Evolutionary conservation across 1,284 basidiomycete species (phyloP), one percentile per base, ranked within the genome.

Genomic region (Salmacisia buchloeana): DNA sequence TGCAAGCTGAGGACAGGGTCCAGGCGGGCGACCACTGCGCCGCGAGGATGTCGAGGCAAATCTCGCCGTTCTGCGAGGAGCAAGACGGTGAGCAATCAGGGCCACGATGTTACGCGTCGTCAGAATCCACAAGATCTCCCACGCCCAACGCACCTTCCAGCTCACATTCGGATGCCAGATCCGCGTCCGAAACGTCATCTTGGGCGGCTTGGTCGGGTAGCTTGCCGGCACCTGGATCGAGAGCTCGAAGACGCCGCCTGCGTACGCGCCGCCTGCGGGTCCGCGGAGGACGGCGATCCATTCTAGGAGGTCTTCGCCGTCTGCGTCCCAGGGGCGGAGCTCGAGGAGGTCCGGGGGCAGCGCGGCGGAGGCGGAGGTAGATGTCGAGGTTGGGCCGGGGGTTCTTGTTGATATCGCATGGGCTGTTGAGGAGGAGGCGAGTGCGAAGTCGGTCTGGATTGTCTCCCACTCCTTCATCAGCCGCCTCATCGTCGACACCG

Each of bases 1-100:
- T 75, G 23, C 71, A 78, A 0, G 75, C 72, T 0, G 69, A 69
- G n/a, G 70, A 68, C 25, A 80, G 60, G 4, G 72, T 72, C 79
- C 79, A 80, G 0, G 79, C 79, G 0, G 79, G 79, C 2, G 76
- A 71, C 79, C 79, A 80, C 46, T 78, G 73, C 1, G 66, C 39
- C 46, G 71, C 63, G 3, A 80, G 72, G 1, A 80, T 64, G 60
- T 80, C 79, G 1, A 80, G 63, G 39, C 79, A 80, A 59, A 80
- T 79, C 56, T 80, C 79, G 29, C 79, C 79, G 2, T 69, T 72
- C 64, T 73, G 61, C 31, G 21, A 34, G 7, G 18, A n/a, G 56
- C 29, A 45, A 41, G 29, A 2, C 49, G 31, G 10, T 34, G 31
- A 10, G 49, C n/a, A n/a, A n/a, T n/a, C n/a, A n/a, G n/a, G n/a